Evolutionary conservation across 2,329 filamentous ascomycete genomes (phyloP), one percentile per base, ranked within the genome.

Genomic region (Drechslera avenae): DNA sequence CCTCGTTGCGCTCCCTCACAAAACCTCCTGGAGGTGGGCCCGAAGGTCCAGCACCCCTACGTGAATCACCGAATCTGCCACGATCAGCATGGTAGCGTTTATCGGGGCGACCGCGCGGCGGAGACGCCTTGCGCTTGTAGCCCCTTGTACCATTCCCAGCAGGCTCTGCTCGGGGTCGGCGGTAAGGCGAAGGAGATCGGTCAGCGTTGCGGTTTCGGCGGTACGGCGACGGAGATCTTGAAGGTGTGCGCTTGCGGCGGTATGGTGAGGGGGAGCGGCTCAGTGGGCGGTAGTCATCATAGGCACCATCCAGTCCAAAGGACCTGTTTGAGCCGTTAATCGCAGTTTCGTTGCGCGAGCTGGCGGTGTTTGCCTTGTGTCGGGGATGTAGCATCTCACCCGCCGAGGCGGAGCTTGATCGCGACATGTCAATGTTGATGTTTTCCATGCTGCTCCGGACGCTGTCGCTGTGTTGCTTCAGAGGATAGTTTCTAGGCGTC

Each of bases 21-120:
- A 52, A 43, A 26, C 42, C 45, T 28, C 43, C 33, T 26, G 45
- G 53, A 18, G 42, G 35, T 4, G 43, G 50, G 5, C 37, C 50
- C 12, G 28, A 82, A 28, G 26, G 10, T 28, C 26, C 26, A 23
- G 21, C 21, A 76, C 62, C 83, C 85, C 83, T 84, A 66, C 86
- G 79, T 33, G 82, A 74, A 62, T 89, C 86, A 80, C 73, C 54
- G 78, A 78, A 68, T 73, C 67, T 67, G 46, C 50, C 54, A 44
- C 57, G 62, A 63, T 69, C 64, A 59, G 60, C 59, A 50, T 64
- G 57, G 42, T 80, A 73, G 60, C 89, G 83, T 75, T 92, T 92
- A 64, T 82, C 83, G 32, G 63, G 62, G 18, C 67, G 64, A 39
- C 59, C 58, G 37, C 61, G 66, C 13, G 64, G 60, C 30, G 62